Conservation (phyloP, 176 grass and related monocot species). For the Metroxylon sagu region DNA sequence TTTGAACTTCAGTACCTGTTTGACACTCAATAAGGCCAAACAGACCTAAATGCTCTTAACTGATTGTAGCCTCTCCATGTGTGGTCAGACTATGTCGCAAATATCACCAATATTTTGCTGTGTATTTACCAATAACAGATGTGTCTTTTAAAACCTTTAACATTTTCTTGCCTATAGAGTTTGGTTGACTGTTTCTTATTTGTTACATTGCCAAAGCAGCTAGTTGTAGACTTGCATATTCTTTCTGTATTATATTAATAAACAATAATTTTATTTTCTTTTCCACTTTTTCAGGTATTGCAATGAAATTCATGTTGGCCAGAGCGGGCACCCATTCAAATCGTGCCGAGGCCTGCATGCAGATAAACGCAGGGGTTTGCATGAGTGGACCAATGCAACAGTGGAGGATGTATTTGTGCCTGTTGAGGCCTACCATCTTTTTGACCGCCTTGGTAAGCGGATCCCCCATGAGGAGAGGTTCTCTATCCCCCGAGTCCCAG, state of each 20-base stretch:
- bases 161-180: no score
- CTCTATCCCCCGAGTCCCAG: conserved; percentile 47
- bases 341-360: conserved; percentile 63
- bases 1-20: no score
- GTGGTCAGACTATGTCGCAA: no score
- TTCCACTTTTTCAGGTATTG: conserved; percentile 42
- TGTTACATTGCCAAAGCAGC: no score
- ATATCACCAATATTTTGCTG: no score
- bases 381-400: conserved; percentile 68
- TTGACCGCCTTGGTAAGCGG: conserved; percentile 62
- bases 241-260: not conserved
- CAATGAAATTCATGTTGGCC: conserved; percentile 77
- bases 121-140: no score
- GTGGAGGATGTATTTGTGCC: conserved; percentile 67
- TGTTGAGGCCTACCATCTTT: conserved; percentile 78
- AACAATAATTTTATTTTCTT: not conserved
- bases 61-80: no score
- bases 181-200: no score
- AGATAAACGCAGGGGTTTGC: conserved; percentile 51
- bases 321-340: conserved; percentile 68
- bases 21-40: no score
- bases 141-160: no score
- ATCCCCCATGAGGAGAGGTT: conserved; percentile 83
- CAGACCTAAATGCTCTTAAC: no score
- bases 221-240: no score